Evolutionary conservation across 441 rosid genomes (phyloP), one percentile per base, ranked within the genome.

Genomic region (Adansonia madagascariensis): DNA sequence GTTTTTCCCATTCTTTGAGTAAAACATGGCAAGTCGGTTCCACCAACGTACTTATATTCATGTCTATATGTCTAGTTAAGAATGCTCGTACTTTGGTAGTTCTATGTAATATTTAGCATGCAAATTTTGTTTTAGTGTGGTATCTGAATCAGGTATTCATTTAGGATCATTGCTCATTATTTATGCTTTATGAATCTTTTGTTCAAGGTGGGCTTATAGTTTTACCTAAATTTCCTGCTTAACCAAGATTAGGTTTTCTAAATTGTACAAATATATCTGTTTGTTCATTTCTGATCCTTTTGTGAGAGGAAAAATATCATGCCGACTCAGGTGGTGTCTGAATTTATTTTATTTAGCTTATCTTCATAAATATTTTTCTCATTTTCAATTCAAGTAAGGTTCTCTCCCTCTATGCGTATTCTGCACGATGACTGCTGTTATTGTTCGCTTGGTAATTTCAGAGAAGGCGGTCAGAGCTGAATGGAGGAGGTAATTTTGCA

Each of bases 401-500:
- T 52, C 47, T 56, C 46, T 31, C 47, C 63, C n/a, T 69, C 2
- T 68, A 59, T 69, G 67, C 66, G 14, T 49, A 49, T 81, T 50
- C 72, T 44, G 15, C 68, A 49, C 39, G 27, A 57, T 77, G 44
- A 72, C 71, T 62, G 44, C 43, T 15, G n/a, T 76, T 66, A 73
- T 79, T 52, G 57, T 80, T 67, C 63, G 60, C 55, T 64, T 75
- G 57, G 20, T 49, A 31, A 49, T 79, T 85, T 77, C 89, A 90
- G 98, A 89, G 50, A 93, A 90, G 88, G 75, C n/a, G 75, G 78
- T 80, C 53, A 86, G 78, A 86, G 90, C 89, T 8, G 93, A 90
- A 75, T 93, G 94, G 98, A 91, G 84, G 85, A 87, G 96, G 85
- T 93, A 87, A 93, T 70, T 69, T 74, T 74, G 35, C 69, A 9